Conservation (phyloP, 176 grass and related monocot species). For the Oropetium thomaeum region DNA sequence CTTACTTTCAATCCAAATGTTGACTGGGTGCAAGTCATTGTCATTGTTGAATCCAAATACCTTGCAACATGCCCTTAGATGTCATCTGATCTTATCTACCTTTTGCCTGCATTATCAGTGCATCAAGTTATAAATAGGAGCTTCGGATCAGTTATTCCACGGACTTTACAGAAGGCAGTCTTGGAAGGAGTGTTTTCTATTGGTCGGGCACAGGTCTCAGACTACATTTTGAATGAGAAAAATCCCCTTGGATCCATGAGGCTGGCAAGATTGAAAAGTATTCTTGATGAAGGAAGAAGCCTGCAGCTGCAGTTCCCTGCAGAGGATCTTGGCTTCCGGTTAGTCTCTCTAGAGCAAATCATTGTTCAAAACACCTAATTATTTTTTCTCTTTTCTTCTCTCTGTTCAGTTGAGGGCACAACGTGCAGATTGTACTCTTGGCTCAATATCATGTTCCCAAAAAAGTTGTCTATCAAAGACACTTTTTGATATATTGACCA, state of each 20-base stretch:
- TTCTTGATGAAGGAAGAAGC: constrained; percentile 92
- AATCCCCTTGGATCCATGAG: constrained; percentile 72
- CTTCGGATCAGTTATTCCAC: constrained; percentile 67
- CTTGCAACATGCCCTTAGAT: neutral
- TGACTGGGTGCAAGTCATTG: neutral
- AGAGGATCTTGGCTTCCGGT: constrained; percentile 97
- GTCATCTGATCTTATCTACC: neutral
- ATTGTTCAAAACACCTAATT: neutral
- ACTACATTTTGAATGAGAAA: constrained; percentile 86
- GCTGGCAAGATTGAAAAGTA: constrained; percentile 65
- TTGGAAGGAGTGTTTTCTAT: constrained; percentile 91
- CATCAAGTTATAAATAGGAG: constrained; percentile 75
- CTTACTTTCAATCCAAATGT: neutral
- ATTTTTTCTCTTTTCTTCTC: neutral
- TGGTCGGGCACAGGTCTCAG: constrained; percentile 70
- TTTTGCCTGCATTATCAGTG: constrained; percentile 44
- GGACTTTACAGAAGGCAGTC: constrained; percentile 54
- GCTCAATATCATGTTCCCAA: neutral
- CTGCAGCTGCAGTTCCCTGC: constrained; percentile 95
- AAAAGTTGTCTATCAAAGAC: neutral
- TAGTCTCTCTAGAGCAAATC: neutral
- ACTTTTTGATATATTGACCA: constrained; percentile 14
- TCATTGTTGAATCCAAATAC: constrained; percentile 5
- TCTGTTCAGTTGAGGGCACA: neutral
- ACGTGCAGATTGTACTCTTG: neutral